phyloP scores from a whole-genome alignment of 2,329 filamentous ascomycete species.

The Ophiostoma populinum region DNA sequence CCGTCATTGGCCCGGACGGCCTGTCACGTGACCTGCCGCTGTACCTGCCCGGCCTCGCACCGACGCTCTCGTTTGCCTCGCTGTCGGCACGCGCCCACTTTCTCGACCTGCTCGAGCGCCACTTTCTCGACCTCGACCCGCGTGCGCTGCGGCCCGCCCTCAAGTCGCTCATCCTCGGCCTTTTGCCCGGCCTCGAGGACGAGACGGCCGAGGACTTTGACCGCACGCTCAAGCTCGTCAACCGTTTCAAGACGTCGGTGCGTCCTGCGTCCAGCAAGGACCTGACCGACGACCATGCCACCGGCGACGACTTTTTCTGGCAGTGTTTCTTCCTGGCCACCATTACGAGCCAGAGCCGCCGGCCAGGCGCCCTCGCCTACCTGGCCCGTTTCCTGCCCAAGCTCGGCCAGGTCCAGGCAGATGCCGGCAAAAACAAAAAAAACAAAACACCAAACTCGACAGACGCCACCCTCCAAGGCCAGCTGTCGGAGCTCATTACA shows the following conservation, averaged over 20 bases:
- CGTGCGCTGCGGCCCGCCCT: conserved; percentile 65
- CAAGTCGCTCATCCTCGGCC: conserved; percentile 75
- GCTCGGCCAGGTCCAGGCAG: conserved; percentile 30
- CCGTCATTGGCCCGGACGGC: conserved; percentile 63
- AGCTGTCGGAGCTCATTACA: conserved; percentile 50
- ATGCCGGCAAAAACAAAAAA: conserved; percentile 5
- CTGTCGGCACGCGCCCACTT: conserved; percentile 77
- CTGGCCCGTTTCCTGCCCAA: conserved; percentile 63
- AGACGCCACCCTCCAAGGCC: conserved; percentile 30
- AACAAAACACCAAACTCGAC: conserved; percentile 14
- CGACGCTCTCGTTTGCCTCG: conserved; percentile 86
- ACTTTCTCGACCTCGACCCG: conserved; percentile 57
- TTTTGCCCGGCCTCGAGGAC: conserved; percentile 84
- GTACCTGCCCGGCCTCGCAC: conserved; percentile 77
- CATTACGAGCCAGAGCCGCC: conserved; percentile 72
- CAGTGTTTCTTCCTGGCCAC: conserved; percentile 91
- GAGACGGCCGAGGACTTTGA: conserved; percentile 97
- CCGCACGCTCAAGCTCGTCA: conserved; percentile 59
- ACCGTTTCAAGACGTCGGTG: conserved; percentile 56
- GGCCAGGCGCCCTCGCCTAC: conserved; percentile 78
- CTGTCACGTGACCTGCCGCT: conserved; percentile 68
- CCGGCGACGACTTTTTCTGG: conserved; percentile 84
- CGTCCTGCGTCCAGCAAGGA: conserved; percentile 33
- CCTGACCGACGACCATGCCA: conserved; percentile 34
- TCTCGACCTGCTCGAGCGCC: conserved; percentile 64